Evolutionary conservation across 352 stramenopile genomes (phyloP).

Genomic region (Aphanomyces euteiches): DNA sequence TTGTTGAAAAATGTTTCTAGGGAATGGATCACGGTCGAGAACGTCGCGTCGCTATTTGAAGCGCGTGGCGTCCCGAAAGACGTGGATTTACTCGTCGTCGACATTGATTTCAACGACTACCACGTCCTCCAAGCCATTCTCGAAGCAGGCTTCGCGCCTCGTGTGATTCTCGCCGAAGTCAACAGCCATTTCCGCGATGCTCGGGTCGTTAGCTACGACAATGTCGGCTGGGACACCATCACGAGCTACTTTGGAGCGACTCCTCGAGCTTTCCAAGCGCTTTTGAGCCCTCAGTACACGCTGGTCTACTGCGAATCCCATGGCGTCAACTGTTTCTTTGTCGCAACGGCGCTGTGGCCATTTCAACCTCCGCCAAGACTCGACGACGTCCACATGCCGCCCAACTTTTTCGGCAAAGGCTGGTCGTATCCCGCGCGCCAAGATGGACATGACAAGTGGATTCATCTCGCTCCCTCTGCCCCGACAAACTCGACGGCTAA

Average conservation of each 20-base stretch:
- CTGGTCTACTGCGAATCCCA: constrained; percentile 78
- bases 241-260: constrained; percentile 60
- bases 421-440: constrained; percentile 40
- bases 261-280: constrained; percentile 41
- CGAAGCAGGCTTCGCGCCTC: constrained; percentile 40
- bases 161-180: constrained; percentile 59
- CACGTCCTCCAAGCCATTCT: constrained; percentile 61
- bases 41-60: constrained; percentile 55
- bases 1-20: constrained; percentile 4
- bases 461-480: too few species aligned
- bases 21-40: constrained; percentile 58
- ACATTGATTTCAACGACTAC: constrained; percentile 77
- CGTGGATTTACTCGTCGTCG: constrained; percentile 63
- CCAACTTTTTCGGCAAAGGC: constrained; percentile 68
- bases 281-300: constrained; percentile 46
- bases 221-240: constrained; percentile 44
- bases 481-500: too few species aligned
- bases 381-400: constrained; percentile 42
- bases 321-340: constrained; percentile 70
- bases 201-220: constrained; percentile 47
- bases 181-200: constrained; percentile 60
- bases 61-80: constrained; percentile 43
- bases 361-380: constrained; percentile 18
- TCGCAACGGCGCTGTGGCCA: constrained; percentile 44
- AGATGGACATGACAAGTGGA: too few species aligned